Base-by-base conservation (phyloP, 345 rosid species). In the Iberis pinnata region DNA sequence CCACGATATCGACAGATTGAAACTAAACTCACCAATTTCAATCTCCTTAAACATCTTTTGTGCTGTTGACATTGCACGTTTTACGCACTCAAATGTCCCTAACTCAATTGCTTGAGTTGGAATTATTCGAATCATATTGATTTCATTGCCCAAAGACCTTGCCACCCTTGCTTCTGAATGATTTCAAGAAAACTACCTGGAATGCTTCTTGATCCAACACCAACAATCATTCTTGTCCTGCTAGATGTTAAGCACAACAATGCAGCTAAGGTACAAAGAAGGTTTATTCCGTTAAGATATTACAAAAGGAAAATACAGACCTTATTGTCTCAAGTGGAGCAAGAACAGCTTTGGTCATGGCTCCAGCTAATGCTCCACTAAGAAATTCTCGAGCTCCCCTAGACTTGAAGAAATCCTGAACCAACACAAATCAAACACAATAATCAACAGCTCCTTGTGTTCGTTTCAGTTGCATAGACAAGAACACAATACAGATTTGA, bases 311-410 rank as follows among this genome's bases (percentile, higher is more conserved):
- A 43, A 37, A 10, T 17, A 6, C 31, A 43, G 12, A 85, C 99
- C 97, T 93, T 80, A 93, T 83, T 25, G 95, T 93, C 67, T 93
- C 99, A 18, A 93, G 78, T 55, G 99, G 99, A 75, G 99, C 99
- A 49, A 93, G 99, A 58, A 85, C 73, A 62, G 92, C 93, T 78
- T 93, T 93, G 24, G 99, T 80, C 99, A 93, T 86, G 18, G 94
- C 99, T 49, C 99, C 99, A 1, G 99, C 95, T 62, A 88, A 69
- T 64, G 99, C 99, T 49, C 95, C 97, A 56, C 99, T 93, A 35
- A 88, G 80, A 75, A 93, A 93, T 71, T 93, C 99, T 20, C 88
- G 74, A 22, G 69, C 88, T 83, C 83, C 99, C 61, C 94, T 83
- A 44, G 79, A 72, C 68, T 60, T 80, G 65, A 77, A 52, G 56